A percentile compares a stretch with the other conserved stretches of the same genome.
Evolutionary conservation across 257 asterid genomes (phyloP).

Genomic region (Thymus mandschuricus): DNA sequence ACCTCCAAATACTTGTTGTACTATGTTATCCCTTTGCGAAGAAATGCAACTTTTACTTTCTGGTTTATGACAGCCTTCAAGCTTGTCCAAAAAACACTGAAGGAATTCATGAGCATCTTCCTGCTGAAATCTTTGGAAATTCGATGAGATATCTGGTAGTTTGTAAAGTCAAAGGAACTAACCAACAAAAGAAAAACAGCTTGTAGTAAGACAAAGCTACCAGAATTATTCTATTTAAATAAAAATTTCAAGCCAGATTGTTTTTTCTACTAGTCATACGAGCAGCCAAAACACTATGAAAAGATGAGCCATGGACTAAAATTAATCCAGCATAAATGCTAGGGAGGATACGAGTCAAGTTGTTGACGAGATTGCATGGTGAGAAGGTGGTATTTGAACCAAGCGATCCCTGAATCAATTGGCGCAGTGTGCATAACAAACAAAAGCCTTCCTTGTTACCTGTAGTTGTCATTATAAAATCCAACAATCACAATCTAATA

Average conservation of each 20-base stretch:
- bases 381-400: conserved; percentile 38
- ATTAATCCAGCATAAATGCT: not conserved
- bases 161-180: conserved; percentile 52
- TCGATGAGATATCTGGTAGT: conserved; percentile 67
- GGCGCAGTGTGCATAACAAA: conserved; percentile 52
- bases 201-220: not conserved
- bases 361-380: conserved; percentile 61
- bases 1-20: conserved; percentile 80
- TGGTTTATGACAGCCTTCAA: conserved; percentile 48
- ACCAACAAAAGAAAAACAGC: not conserved
- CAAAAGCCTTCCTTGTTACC: conserved; percentile 56
- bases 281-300: not conserved
- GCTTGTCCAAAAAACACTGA: conserved; percentile 81
- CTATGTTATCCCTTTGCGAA: conserved; percentile 50
- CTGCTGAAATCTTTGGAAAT: conserved; percentile 65
- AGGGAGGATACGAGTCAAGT: conserved; percentile 79
- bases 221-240: not conserved
- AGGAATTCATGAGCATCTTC: conserved; percentile 95
- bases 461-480: conserved; percentile 36
- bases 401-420: conserved; percentile 51
- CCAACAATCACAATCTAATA: conserved; percentile 18
- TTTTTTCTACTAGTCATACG: not conserved
- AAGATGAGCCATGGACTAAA: not conserved
- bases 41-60: conserved; percentile 21
- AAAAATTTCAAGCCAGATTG: conserved; percentile 12